Base-by-base conservation (phyloP, 805 yeast species). In the Metschnikowia peoriensis region DNA sequence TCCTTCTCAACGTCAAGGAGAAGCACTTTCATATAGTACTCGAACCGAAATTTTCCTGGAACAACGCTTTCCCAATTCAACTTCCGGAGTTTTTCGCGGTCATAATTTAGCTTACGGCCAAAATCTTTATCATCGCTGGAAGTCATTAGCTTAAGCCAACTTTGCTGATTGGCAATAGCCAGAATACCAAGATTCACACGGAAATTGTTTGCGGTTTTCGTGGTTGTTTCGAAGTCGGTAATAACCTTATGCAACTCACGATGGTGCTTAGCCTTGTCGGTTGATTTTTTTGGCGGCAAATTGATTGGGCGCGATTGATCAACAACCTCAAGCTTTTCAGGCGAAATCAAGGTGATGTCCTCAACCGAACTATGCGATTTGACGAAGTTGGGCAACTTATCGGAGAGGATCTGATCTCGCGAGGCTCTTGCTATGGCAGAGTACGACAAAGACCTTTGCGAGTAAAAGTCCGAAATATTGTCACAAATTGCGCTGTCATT, bases 251-350 rank as follows among this genome's bases (percentile, higher is more conserved):
- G 69, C 50, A 85, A 77, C 61, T 85, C 84, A 45, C 69, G 72
- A 58, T 83, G 84, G 61, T 86, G 92, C 51, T 73, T 73, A 35
- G 70, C 64, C 41, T 76, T 76, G 61, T 86, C 92, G 11, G 62
- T 64, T 4, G 69, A 61, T 39, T 74, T 71, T 63, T 86, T 86
- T 6, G 90, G 90, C 6, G 92, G 92, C 43, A 85, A 65, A 80
- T 89, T 83, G 46, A 83, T 78, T 3, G 92, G 92, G 58, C 92
- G 75, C 1, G 89, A 79, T 42, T 81, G 82, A 47, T 85, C 78
- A 38, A 85, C 66, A 10, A 70, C 66, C 27, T 75, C 76, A 38
- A 83, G 63, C 59, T 86, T 86, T 60, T 85, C 87, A 1, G 75
- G 78, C 0, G 90, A 85, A 1, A 86, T 78, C 37, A 87, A 67